Evolutionary conservation across 2,329 filamentous ascomycete genomes (phyloP).

Genomic region (Colletotrichum shisoi): DNA sequence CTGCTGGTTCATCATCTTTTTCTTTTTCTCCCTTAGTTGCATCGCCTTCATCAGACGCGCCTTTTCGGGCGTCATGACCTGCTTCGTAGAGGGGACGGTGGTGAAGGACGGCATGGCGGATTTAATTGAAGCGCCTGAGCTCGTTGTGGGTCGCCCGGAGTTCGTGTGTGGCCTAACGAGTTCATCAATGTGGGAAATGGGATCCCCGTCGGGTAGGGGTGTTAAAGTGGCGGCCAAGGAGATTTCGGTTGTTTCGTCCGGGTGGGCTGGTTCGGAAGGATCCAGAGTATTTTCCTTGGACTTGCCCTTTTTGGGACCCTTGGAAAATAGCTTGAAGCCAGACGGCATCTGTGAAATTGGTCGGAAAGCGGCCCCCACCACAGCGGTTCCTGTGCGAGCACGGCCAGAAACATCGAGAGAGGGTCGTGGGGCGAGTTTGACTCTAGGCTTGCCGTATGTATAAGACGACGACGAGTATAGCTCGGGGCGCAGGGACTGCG

Average conservation of each 20-base stretch:
- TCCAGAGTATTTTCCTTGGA: constrained; percentile 47
- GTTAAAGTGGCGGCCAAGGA: constrained; percentile 48
- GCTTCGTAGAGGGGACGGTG: constrained; percentile 53
- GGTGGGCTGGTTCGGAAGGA: constrained; percentile 45
- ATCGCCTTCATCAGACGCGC: constrained; percentile 92
- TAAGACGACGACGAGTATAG: constrained; percentile 60
- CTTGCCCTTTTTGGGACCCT: constrained; percentile 62
- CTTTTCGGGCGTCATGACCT: constrained; percentile 83
- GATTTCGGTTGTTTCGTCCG: constrained; percentile 51
- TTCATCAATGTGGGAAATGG: constrained; percentile 43
- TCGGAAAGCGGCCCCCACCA: constrained; percentile 61
- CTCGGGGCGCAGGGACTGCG: constrained; percentile 62
- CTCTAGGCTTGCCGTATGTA: constrained; percentile 73
- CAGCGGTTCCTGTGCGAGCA: constrained; percentile 60
- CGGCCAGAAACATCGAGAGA: constrained; percentile 71
- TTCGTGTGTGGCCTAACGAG: constrained; percentile 48
- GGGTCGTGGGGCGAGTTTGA: constrained; percentile 87
- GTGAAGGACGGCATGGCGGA: constrained; percentile 47
- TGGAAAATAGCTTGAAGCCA: constrained; percentile 75
- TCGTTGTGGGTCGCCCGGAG: constrained; percentile 53
- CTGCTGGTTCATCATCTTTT: constrained; percentile 53
- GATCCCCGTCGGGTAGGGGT: constrained; percentile 49
- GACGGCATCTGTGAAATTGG: constrained; percentile 82
- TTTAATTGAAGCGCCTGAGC: constrained; percentile 56
- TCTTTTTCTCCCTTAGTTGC: constrained; percentile 85